phyloP scores from a whole-genome alignment of 139 green algal genomes.

The Picocystis salinarum region DNA sequence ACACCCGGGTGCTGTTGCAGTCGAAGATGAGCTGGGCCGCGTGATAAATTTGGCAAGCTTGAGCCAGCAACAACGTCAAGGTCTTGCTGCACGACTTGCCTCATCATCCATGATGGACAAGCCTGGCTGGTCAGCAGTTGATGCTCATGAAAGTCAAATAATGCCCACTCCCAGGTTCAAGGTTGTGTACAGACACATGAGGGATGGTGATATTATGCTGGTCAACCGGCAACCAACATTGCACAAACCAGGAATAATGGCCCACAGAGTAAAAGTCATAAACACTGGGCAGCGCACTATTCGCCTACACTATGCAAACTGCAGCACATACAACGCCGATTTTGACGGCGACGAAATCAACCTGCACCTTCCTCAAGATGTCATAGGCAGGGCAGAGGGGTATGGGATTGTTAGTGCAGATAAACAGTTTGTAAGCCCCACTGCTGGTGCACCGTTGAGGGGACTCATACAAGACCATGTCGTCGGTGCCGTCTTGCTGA shows the following conservation, averaged over 20 bases:
- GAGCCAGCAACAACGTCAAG: slow-evolving; percentile 18
- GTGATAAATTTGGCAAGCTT: background rate
- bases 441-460: slow-evolving; percentile 75
- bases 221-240: slow-evolving; percentile 98
- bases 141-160: too few relatives aligned
- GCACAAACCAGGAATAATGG: slow-evolving; percentile 78
- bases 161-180: slow-evolving; percentile 10
- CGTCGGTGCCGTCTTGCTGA: slow-evolving; percentile 53
- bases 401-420: slow-evolving; percentile 84
- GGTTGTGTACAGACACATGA: slow-evolving; percentile 78
- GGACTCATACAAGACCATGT: slow-evolving; percentile 97
- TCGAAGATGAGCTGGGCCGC: slow-evolving; percentile 51
- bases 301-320: slow-evolving; percentile 98
- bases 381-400: slow-evolving; percentile 70
- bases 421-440: slow-evolving; percentile 88
- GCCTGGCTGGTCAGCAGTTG: slow-evolving; percentile 6
- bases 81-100: slow-evolving; percentile 10
- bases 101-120: slow-evolving; percentile 2
- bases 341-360: slow-evolving; percentile 99
- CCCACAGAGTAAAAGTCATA: slow-evolving; percentile 27
- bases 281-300: slow-evolving; percentile 82
- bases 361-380: slow-evolving; percentile 89
- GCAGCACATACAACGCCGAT: slow-evolving; percentile 62
- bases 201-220: slow-evolving; percentile 85
- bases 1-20: slow-evolving; percentile 70